Base-by-base conservation (phyloP, 1,139 yeast species). In the Scheffersomyces illinoinensis region DNA sequence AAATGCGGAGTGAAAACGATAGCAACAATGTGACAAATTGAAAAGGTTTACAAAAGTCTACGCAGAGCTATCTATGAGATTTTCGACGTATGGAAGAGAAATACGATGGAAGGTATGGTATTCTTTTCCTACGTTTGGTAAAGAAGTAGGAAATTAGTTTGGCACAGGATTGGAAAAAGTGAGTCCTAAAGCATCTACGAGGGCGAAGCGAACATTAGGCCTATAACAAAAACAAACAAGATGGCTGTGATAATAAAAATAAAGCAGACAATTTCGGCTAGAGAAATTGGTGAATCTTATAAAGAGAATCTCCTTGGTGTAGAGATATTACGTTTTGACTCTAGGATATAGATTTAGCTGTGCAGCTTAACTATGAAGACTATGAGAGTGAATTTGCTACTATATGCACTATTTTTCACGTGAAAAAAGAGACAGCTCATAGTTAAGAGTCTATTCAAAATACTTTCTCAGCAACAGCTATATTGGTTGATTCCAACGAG, bases 331-430 rank as follows among this genome's bases (percentile, higher is more conserved):
- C 8, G 5, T 24, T 5, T 24, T 24, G 43, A 33, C 2, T 33
- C 43, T 33, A 10, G 43, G 17, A 17, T 33, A 10, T 14, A 5
- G 43, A 4, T 17, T 33, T 33, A 5, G 12, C 43, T 14, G 43
- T 33, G 4, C 3, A 33, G 14, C 7, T 33, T 33, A 33, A 33
- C 43, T 33, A 33, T 33, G 43, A 4, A 4, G 43, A 33, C 14
- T 14, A 12, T 3, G 43, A 33, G 43, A 33, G 17, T 12, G 33
- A 24, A 8, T 24, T 4, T 3, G 7, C 17, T 12, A 26, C 43
- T 33, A 14, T 50, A 50, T 18, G 54, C 50, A 48, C 59, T 39
- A 54, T 53, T 43, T 43, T 51, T 50, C 54, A 52, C 50, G 2
- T 33, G 4, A 33, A 48, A 48, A 48, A 48, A 48, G 17, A 48